These are phyloP conservation scores for Phylloporus sp. DNA, from an alignment of 768 basidiomycete species.

Conservation along the genomic window DNA sequence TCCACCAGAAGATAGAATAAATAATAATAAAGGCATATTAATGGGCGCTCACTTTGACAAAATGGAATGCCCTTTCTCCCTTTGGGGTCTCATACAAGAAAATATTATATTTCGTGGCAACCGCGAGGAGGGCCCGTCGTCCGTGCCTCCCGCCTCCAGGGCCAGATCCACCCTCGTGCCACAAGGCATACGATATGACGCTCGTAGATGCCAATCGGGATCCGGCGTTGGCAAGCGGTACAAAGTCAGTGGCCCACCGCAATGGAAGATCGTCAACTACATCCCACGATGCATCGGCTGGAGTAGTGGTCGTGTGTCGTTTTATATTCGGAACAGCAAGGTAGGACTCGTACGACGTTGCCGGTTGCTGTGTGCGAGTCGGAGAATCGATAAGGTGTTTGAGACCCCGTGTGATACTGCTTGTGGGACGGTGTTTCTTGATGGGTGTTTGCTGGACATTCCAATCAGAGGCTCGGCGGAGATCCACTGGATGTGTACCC, in stretches of 20 bases:
- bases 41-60: constrained; percentile 54
- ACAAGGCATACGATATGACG: constrained; percentile 65
- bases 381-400: constrained; percentile 51
- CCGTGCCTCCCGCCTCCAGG: constrained; percentile 43
- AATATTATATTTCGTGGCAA: constrained; percentile 71
- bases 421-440: constrained; percentile 48
- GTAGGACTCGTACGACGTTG: constrained; percentile 26
- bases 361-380: constrained; percentile 24
- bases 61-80: constrained; percentile 78
- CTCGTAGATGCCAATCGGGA: constrained; percentile 58
- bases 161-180: constrained; percentile 52
- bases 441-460: constrained; percentile 45
- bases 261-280: constrained; percentile 68
- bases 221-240: constrained; percentile 65
- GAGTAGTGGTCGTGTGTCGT: constrained; percentile 26
- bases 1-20: neutral
- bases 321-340: constrained; percentile 28
- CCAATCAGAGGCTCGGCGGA: constrained; percentile 50
- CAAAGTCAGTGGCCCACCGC: constrained; percentile 86
- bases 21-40: constrained; percentile 20
- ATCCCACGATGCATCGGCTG: constrained; percentile 63
- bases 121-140: constrained; percentile 57
- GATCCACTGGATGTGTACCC: constrained; percentile 59
- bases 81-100: constrained; percentile 78
- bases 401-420: constrained; percentile 59